These are phyloP conservation scores for Anisogramma anomala DNA, from an alignment of 2,329 filamentous ascomycete species.

Conservation along the genomic window DNA sequence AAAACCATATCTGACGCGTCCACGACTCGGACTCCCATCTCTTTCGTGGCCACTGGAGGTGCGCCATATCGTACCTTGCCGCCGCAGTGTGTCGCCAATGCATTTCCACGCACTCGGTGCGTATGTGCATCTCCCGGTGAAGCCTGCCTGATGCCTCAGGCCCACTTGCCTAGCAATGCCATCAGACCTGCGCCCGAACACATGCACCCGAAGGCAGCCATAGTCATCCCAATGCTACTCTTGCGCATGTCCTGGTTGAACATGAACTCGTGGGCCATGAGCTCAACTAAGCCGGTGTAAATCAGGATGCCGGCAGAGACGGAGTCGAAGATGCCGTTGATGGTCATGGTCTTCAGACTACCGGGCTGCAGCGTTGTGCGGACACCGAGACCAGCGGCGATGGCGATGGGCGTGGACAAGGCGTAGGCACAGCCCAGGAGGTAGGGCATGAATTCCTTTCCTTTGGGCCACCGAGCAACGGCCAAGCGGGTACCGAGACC, in stretches of 20 bases:
- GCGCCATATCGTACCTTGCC: background rate
- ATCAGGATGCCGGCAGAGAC: constrained; percentile 37
- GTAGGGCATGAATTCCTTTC: constrained; percentile 35
- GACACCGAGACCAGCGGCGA: constrained; percentile 36
- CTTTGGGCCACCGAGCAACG: constrained; percentile 38
- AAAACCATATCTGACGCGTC: no score
- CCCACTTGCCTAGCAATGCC: constrained; percentile 41
- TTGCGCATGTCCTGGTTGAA: constrained; percentile 29
- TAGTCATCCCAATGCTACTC: constrained; percentile 27
- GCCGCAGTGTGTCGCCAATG: background rate
- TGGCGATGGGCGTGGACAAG: constrained; percentile 39
- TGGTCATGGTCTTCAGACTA: constrained; percentile 30
- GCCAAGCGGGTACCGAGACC: constrained; percentile 51
- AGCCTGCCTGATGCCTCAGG: constrained; percentile 19
- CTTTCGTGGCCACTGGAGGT: no score
- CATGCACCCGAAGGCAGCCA: constrained; percentile 28
- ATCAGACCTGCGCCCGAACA: constrained; percentile 33
- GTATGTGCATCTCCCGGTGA: no score
- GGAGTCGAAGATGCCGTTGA: constrained; percentile 34
- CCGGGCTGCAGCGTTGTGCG: constrained; percentile 22
- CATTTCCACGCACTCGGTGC: no score
- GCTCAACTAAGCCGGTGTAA: constrained; percentile 38
- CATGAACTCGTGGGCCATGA: constrained; percentile 37
- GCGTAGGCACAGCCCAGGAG: constrained; percentile 36
- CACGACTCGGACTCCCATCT: no score